A percentile compares a stretch with the other conserved stretches of the same genome.
Evolutionary conservation across 768 basidiomycete genomes (phyloP).

Genomic region (Sporobolomyces phaffii): DNA sequence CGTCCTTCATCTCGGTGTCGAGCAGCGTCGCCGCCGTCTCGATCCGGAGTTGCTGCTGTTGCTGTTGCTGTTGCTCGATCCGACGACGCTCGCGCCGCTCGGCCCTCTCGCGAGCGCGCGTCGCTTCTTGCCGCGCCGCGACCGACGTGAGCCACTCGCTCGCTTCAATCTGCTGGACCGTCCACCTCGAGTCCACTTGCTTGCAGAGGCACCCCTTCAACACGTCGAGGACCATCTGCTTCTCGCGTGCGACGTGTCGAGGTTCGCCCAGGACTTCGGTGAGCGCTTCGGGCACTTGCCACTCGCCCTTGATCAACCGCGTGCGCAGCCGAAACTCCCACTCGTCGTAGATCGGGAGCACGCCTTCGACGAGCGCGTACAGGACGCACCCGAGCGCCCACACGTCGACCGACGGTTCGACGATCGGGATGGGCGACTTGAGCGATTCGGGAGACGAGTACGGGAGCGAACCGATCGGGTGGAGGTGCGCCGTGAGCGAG

Average conservation of each 20-base stretch:
- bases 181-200: conserved; percentile 63
- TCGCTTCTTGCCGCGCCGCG: conserved; percentile 16
- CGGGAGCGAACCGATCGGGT: conserved; percentile 43
- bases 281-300: conserved; percentile 45
- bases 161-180: conserved; percentile 71
- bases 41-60: too few species aligned
- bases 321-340: conserved; percentile 87
- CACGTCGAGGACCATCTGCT: conserved; percentile 47
- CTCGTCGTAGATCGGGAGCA: conserved; percentile 78
- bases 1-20: background rate
- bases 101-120: background rate
- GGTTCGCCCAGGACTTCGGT: background rate
- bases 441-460: conserved; percentile 43
- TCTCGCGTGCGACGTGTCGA: background rate
- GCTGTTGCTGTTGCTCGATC: too few species aligned
- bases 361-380: conserved; percentile 73
- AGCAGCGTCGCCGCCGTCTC: background rate
- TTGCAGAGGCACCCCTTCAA: conserved; percentile 73
- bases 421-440: conserved; percentile 39
- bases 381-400: conserved; percentile 93
- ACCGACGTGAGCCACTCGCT: conserved; percentile 46
- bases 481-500: conserved; percentile 20
- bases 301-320: conserved; percentile 77
- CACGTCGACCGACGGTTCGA: conserved; percentile 66
- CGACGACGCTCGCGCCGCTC: conserved; percentile 11